These are phyloP conservation scores for Olyra latifolia DNA, from an alignment of 176 grass and related monocot genomes.

Conservation along the genomic window DNA sequence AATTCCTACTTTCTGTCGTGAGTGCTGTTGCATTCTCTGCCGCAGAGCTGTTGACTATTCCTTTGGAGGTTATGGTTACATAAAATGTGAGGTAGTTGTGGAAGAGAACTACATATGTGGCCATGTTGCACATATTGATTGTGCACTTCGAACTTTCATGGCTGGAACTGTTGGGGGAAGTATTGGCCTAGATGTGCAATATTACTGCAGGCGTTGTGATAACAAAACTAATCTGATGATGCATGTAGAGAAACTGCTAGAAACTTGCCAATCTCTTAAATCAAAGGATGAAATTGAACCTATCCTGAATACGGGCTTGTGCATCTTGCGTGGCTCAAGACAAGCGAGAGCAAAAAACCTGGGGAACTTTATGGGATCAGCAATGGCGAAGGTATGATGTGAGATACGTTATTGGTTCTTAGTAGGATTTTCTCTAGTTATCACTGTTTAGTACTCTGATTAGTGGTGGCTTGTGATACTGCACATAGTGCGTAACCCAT, in stretches of 20 bases:
- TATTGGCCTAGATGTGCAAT: slow-evolving; percentile 79
- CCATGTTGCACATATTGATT: slow-evolving; percentile 80
- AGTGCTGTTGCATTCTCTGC: slow-evolving; percentile 96
- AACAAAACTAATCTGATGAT: slow-evolving; percentile 81
- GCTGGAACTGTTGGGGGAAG: slow-evolving; percentile 88
- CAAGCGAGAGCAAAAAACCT: slow-evolving; percentile 56
- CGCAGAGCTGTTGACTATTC: slow-evolving; percentile 57
- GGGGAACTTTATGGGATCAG: slow-evolving; percentile 50
- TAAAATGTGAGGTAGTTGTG: slow-evolving; percentile 75
- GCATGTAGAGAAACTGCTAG: slow-evolving; percentile 57
- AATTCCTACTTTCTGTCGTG: slow-evolving; percentile 69
- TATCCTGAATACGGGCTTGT: slow-evolving; percentile 67
- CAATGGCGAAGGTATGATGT: slow-evolving; percentile 61
- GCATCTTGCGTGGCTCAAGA: slow-evolving; percentile 65
- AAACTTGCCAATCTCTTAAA: slow-evolving; percentile 59
- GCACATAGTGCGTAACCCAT: neutral
- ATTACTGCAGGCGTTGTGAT: slow-evolving; percentile 85
- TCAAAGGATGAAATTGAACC: slow-evolving; percentile 59
- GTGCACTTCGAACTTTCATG: slow-evolving; percentile 84
- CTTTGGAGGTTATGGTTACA: slow-evolving; percentile 56
- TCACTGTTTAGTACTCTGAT: slow-evolving; percentile 32
- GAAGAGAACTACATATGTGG: slow-evolving; percentile 70
- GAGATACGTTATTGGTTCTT: slow-evolving; percentile 10
- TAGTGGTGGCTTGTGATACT: slow-evolving; percentile 26
- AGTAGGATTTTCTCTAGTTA: neutral